Base-by-base conservation (phyloP, 345 rosid species). In the Cochlearia excelsa region DNA sequence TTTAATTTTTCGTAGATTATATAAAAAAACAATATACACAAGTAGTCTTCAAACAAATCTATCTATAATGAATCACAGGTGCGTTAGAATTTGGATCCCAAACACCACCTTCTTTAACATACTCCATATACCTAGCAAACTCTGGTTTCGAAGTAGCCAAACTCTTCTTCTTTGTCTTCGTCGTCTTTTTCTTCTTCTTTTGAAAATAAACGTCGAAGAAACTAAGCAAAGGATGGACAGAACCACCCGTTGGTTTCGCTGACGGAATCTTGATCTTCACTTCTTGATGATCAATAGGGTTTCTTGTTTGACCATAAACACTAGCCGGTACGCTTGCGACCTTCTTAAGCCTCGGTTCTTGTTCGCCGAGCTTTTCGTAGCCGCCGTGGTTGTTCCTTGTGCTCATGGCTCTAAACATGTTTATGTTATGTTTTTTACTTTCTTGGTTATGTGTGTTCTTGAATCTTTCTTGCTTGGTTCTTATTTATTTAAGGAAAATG, bases 341-440 rank as follows among this genome's bases (percentile, higher is more conserved):
- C 58, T 84, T 81, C 68, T 68, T 73, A 70, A 82, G 4, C 4
- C 7, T 52, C 3, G 61, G 62, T 33, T 71, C 70, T 39, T 77
- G 79, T 1, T 72, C 81, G 0, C 46, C 79, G 4, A 87, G 59
- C 59, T 73, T 70, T 58, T 90, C 84, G 11, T 90, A 90, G 27
- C 82, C 77, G 2, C 52, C 26, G 1, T 40, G 74, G 61, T 46
- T 54, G 69, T 79, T 76, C 31, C 84, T 74, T 0, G 81, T 79
- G 66, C 90, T 90, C 69, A 84, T 63, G 54, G 93, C 87, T 80
- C 95, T 78, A 30, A 86, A 78, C 97, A 90, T 85, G 77, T 1
- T 39, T 65, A 45, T 7, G 46, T 54, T 39, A 51, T 3, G 26
- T 37, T 8, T 34, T 6, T 59, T 45, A 23, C 23, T 40, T 31